These are phyloP conservation scores for Wickerhamomyces xylosicus DNA, from an alignment of 805 yeast genomes.

Conservation along the genomic window DNA sequence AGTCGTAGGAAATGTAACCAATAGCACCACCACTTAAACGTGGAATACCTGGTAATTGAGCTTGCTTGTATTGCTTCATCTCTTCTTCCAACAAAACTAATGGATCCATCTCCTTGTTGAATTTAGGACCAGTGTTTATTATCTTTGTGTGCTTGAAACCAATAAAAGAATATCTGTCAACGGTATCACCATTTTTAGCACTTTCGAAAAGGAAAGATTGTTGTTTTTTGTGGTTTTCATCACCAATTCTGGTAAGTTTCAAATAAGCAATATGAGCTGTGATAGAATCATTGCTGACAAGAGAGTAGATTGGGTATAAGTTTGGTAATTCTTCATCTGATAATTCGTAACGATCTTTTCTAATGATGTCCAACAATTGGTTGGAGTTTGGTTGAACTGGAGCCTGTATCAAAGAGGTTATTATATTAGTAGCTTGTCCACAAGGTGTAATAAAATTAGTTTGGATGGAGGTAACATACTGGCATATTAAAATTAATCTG, in stretches of 20 bases:
- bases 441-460: too few relatives aligned
- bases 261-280: constrained; percentile 89
- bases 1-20: constrained; percentile 93
- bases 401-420: constrained; percentile 5
- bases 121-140: constrained; percentile 71
- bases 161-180: constrained; percentile 85
- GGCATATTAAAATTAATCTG: constrained; percentile 1
- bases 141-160: constrained; percentile 79
- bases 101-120: constrained; percentile 60
- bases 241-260: constrained; percentile 57
- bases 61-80: constrained; percentile 52
- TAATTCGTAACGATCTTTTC: constrained; percentile 22
- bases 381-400: constrained; percentile 42
- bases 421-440: too few relatives aligned
- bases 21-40: constrained; percentile 90
- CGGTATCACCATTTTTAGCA: constrained; percentile 80
- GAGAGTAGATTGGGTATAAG: constrained; percentile 72
- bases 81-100: constrained; percentile 65
- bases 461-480: constrained; percentile 1
- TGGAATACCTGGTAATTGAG: constrained; percentile 75
- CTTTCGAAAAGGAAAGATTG: constrained; percentile 83
- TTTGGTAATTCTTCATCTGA: constrained; percentile 35
- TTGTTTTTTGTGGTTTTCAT: constrained; percentile 34
- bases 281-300: constrained; percentile 63
- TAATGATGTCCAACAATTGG: constrained; percentile 30